Evolutionary conservation across 202 grass and related monocot genomes (phyloP).

Genomic region (Eragrostis tef): DNA sequence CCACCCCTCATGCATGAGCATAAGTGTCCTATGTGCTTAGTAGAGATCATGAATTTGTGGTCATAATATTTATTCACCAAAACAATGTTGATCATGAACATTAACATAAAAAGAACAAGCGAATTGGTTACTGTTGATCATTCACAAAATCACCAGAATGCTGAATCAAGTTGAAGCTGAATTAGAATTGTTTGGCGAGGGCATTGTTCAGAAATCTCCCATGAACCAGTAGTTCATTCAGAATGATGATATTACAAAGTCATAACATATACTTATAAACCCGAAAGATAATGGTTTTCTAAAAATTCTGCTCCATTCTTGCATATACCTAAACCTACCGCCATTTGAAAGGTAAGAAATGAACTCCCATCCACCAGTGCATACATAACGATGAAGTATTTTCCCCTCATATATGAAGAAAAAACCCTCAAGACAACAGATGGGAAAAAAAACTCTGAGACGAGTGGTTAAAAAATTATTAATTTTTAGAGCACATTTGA

Average conservation of each 20-base stretch:
- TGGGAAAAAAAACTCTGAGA: background rate
- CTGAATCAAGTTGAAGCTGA: constrained; percentile 20
- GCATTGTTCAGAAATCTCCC: background rate
- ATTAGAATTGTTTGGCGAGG: constrained; percentile 12
- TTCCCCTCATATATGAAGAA: background rate
- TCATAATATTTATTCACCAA: constrained; percentile 5
- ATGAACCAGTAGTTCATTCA: background rate
- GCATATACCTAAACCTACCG: background rate
- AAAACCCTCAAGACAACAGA: background rate
- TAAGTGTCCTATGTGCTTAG: background rate
- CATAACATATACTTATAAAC: background rate
- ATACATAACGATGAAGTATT: background rate
- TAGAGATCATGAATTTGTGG: constrained; percentile 3
- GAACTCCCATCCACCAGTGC: background rate
- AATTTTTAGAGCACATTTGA: background rate
- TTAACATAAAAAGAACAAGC: background rate
- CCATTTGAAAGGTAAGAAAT: background rate
- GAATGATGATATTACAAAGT: constrained; percentile 32
- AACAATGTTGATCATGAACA: background rate
- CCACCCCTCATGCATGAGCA: background rate
- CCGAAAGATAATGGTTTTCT: background rate
- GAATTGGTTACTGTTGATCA: background rate
- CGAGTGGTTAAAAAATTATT: background rate
- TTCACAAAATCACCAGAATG: constrained; percentile 1
- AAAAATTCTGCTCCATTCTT: background rate